A percentile compares a stretch with the other conserved stretches of the same genome.
phyloP scores from a whole-genome alignment of 2,329 filamentous ascomycete species.

The Colletotrichum tropicicola region DNA sequence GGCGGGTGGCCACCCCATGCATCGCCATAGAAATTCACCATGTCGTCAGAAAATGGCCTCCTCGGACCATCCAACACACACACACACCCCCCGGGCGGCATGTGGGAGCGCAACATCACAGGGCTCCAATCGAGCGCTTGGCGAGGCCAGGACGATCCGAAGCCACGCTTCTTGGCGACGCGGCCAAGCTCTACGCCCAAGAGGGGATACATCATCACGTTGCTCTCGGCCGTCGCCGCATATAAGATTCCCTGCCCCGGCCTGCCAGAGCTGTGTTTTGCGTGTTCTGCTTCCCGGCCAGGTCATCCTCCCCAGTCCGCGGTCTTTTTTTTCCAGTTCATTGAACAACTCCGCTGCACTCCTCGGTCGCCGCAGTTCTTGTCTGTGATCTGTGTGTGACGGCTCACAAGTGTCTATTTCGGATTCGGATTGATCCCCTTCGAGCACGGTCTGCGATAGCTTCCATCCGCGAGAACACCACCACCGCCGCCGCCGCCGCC shows the following conservation, averaged over 20 bases:
- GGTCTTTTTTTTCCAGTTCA: not conserved
- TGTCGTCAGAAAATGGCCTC: constrained; percentile 24
- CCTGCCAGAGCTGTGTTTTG: not conserved
- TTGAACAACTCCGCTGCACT: too few relatives aligned
- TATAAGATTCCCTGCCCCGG: constrained; percentile 17
- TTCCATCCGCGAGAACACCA: too few relatives aligned
- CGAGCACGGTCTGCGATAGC: too few relatives aligned
- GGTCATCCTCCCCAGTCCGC: not conserved
- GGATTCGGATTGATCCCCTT: too few relatives aligned
- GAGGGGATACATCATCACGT: constrained; percentile 23
- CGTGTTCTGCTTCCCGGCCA: not conserved
- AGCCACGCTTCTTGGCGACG: constrained; percentile 29
- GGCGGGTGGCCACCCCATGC: not conserved
- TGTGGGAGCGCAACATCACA: constrained; percentile 22
- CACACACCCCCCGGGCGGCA: constrained; percentile 9
- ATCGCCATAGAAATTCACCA: constrained; percentile 10
- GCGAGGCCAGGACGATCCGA: constrained; percentile 28
- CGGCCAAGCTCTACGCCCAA: constrained; percentile 27
- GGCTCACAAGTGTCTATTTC: too few relatives aligned
- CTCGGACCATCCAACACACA: not conserved
- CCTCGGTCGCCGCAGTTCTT: too few relatives aligned
- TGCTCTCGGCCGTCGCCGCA: not conserved
- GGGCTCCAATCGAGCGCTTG: constrained; percentile 20
- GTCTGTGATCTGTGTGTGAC: not conserved
- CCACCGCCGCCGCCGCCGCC: too few relatives aligned